Conservation (phyloP, 2,329 filamentous ascomycete species). For the Fusarium clavum region DNA sequence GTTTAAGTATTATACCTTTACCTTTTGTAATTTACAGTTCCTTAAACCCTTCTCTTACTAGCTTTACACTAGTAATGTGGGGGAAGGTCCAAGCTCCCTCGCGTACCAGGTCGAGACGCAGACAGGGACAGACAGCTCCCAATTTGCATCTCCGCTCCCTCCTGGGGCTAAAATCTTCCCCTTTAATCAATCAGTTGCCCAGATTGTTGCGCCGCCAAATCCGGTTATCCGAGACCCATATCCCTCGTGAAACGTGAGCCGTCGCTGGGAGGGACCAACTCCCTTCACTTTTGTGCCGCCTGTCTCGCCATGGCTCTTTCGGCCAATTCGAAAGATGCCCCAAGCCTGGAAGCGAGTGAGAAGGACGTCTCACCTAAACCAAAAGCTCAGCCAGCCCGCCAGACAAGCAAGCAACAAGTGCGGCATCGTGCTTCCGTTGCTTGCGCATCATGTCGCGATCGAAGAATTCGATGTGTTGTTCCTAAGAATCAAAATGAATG, state of each 20-base stretch:
- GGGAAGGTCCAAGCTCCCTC: conserved; percentile 36
- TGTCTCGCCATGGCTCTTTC: conserved; percentile 34
- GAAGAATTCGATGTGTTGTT: conserved; percentile 63
- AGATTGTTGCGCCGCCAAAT: neutral
- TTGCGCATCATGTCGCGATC: conserved; percentile 64
- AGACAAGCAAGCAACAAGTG: conserved; percentile 52
- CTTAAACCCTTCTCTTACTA: neutral
- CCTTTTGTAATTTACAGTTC: too few species aligned
- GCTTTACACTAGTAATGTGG: conserved; percentile 24
- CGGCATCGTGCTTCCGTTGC: conserved; percentile 65
- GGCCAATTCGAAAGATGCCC: conserved; percentile 29
- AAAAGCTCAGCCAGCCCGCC: conserved; percentile 42
- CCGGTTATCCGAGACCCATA: neutral
- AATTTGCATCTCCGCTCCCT: conserved; percentile 31
- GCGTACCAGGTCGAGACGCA: conserved; percentile 1
- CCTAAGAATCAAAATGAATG: conserved; percentile 63
- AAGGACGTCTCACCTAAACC: conserved; percentile 53
- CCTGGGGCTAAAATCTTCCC: conserved; percentile 25
- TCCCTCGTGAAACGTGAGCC: neutral
- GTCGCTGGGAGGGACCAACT: conserved; percentile 1
- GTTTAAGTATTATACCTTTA: too few species aligned
- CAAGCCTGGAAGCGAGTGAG: conserved; percentile 45
- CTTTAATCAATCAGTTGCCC: conserved; percentile 11
- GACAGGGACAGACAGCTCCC: conserved; percentile 2
- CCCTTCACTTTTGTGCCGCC: neutral